These are phyloP conservation scores for Pichia manshurica DNA, from an alignment of 805 yeast genomes.

Conservation along the genomic window DNA sequence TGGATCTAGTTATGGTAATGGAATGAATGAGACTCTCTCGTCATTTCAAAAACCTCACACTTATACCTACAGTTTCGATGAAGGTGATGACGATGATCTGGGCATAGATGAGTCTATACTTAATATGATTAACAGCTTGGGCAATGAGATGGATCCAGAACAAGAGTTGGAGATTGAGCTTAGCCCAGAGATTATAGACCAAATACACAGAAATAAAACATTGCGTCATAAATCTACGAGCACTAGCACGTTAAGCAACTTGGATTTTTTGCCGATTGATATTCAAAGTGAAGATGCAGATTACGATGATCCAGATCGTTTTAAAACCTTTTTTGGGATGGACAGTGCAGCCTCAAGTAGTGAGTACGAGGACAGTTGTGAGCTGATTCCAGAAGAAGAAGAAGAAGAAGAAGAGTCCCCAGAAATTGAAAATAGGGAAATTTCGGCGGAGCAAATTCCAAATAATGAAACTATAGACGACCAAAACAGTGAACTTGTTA, in stretches of 20 bases:
- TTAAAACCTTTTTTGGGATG: conserved; percentile 7
- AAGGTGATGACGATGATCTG: neutral
- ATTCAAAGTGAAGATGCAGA: conserved; percentile 11
- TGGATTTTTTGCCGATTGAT: conserved; percentile 5
- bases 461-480: neutral
- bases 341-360: neutral
- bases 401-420: no score
- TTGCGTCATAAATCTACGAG: neutral
- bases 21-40: neutral
- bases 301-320: conserved; percentile 5
- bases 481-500: neutral
- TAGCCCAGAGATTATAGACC: neutral
- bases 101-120: conserved; percentile 7
- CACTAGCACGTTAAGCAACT: neutral
- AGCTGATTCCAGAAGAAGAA: no score
- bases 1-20: neutral
- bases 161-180: conserved; percentile 8
- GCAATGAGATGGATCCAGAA: conserved; percentile 1
- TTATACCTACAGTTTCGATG: neutral
- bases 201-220: neutral
- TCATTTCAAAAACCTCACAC: neutral
- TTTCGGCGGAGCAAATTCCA: no score
- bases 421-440: neutral
- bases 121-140: conserved; percentile 6
- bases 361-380: neutral